Evolutionary conservation across 2,329 filamentous ascomycete species (phyloP).

Genomic region (Dothidotthia symphoricarpi): DNA sequence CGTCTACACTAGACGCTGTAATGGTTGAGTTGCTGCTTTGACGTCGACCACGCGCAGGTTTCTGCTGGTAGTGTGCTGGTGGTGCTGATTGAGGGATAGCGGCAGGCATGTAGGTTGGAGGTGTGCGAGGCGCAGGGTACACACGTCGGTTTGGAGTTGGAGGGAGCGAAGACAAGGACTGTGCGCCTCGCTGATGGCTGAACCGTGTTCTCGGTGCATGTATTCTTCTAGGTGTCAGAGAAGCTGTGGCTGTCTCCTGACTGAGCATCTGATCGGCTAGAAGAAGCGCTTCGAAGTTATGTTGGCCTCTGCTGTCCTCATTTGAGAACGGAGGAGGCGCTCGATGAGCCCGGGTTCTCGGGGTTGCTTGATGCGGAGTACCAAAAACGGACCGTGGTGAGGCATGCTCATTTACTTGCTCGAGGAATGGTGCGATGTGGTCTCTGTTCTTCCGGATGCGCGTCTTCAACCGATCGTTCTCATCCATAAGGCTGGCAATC

Average conservation of each 20-base stretch:
- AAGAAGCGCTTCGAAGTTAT: constrained; percentile 73
- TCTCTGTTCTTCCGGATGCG: constrained; percentile 88
- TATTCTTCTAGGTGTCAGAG: constrained; percentile 63
- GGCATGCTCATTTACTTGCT: constrained; percentile 56
- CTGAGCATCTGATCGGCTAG: constrained; percentile 72
- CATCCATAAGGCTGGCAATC: constrained; percentile 66
- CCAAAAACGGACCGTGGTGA: constrained; percentile 60
- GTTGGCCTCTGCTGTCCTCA: constrained; percentile 51
- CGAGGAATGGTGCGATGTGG: constrained; percentile 64
- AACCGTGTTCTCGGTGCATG: constrained; percentile 51
- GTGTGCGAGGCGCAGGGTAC: constrained; percentile 59
- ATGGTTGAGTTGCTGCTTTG: constrained; percentile 67
- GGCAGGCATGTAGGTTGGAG: constrained; percentile 34
- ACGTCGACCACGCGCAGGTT: constrained; percentile 45
- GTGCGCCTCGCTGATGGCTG: constrained; percentile 71
- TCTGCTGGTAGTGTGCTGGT: constrained; percentile 35
- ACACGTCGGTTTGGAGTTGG: constrained; percentile 63
- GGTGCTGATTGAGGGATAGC: constrained; percentile 44
- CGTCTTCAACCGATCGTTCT: constrained; percentile 73
- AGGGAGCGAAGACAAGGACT: constrained; percentile 82
- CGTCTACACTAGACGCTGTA: constrained; percentile 42
- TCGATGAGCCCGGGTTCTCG: constrained; percentile 32
- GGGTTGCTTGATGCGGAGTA: constrained; percentile 55
- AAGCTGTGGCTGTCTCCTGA: constrained; percentile 72
- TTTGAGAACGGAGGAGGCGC: constrained; percentile 47